Conservation (phyloP, 257 asterid species). For the Nicotiana otophora region DNA sequence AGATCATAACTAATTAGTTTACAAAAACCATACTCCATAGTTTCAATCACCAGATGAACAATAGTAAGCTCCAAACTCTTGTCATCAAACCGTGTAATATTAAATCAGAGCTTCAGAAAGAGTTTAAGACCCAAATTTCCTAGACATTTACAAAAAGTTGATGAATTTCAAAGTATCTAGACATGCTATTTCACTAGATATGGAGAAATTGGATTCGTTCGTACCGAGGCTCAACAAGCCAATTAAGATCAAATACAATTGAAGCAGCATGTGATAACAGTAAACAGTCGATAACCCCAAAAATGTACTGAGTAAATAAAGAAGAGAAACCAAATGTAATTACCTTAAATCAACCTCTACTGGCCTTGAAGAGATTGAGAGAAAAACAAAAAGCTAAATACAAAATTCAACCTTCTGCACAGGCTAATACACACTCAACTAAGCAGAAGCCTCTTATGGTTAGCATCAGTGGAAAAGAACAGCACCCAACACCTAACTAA, state of each 20-base stretch:
- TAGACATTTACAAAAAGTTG: neutral
- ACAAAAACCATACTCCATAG: no score
- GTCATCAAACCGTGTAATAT: neutral
- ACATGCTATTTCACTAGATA: neutral
- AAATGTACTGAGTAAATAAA: neutral
- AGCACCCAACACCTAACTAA: neutral
- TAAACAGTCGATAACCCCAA: neutral
- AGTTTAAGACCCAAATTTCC: neutral
- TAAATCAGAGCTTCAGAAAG: neutral
- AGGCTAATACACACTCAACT: slow-evolving; percentile 6
- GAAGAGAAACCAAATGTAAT: neutral
- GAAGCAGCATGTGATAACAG: neutral
- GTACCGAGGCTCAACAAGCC: neutral
- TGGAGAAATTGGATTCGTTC: neutral
- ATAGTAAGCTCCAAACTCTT: neutral
- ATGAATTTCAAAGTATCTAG: neutral
- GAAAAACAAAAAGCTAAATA: neutral
- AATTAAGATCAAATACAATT: neutral
- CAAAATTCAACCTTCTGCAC: neutral
- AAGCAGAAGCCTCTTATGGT: neutral
- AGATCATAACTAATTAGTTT: no score
- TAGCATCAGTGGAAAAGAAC: neutral
- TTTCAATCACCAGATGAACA: neutral
- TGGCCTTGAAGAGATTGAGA: neutral
- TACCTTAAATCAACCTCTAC: neutral